These are phyloP conservation scores for Geranomyces michiganensis DNA, from an alignment of 192 early-diverging fungal genomes.

Conservation along the genomic window DNA sequence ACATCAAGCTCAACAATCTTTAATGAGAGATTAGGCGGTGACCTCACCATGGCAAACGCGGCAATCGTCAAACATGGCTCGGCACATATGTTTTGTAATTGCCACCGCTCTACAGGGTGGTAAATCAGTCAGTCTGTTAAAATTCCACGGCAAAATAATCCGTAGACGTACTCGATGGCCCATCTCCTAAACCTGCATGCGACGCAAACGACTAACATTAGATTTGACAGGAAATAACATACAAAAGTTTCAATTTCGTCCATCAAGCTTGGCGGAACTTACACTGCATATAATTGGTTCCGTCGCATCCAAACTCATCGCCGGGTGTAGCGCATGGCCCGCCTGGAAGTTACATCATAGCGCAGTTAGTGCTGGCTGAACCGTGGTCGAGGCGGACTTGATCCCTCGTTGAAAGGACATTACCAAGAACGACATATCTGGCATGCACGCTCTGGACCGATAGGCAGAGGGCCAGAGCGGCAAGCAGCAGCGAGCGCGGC, in stretches of 20 bases:
- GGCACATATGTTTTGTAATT: constrained; percentile 35
- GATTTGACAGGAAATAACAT: not conserved
- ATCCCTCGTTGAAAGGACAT: too few relatives aligned
- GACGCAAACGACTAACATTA: not conserved
- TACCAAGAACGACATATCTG: too few relatives aligned
- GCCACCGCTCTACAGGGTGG: constrained; percentile 17
- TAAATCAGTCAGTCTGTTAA: too few relatives aligned
- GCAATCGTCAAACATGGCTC: constrained; percentile 27
- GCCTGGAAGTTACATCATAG: not conserved
- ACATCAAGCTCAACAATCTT: too few relatives aligned
- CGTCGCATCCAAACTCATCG: constrained; percentile 29
- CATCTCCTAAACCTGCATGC: constrained; percentile 9
- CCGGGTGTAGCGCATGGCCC: not conserved
- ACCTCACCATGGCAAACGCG: constrained; percentile 23
- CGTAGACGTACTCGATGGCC: too few relatives aligned
- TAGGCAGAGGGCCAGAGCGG: too few relatives aligned
- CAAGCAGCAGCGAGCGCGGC: too few relatives aligned
- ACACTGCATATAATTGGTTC: constrained; percentile 34
- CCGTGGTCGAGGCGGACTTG: too few relatives aligned
- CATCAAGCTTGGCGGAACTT: not conserved
- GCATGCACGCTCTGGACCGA: too few relatives aligned
- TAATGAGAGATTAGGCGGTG: constrained; percentile 2
- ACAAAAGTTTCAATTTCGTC: not conserved
- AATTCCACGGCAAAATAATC: too few relatives aligned
- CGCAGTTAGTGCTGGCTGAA: too few relatives aligned